Conservation (phyloP, 1,284 basidiomycete species). For the Leucoagaricus sp. region DNA sequence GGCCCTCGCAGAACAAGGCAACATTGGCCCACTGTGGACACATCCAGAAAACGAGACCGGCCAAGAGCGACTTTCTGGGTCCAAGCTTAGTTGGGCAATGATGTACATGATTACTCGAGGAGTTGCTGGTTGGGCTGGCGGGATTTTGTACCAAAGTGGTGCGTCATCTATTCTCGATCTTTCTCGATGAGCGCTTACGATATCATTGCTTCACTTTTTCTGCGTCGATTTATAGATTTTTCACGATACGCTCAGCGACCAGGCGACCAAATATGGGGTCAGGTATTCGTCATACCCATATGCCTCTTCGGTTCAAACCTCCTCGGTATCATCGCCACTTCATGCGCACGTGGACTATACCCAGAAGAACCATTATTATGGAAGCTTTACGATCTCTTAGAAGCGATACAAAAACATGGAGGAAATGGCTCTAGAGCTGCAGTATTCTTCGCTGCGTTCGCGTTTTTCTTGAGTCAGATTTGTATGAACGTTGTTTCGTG, state of each 20-base stretch:
- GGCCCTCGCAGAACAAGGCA: conserved; percentile 34
- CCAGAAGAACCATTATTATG: conserved; percentile 32
- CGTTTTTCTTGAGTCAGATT: conserved; percentile 27
- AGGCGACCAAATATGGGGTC: conserved; percentile 33
- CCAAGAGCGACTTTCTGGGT: conserved; percentile 21
- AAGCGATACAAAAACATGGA: conserved; percentile 30
- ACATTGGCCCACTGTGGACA: conserved; percentile 29
- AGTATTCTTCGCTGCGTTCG: conserved; percentile 33
- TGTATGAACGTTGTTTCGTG: conserved; percentile 26
- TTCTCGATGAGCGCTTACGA: too few species aligned
- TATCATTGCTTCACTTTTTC: neutral
- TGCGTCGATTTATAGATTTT: conserved; percentile 25
- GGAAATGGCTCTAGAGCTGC: conserved; percentile 28
- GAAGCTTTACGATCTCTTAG: conserved; percentile 31
- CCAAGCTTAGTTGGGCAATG: conserved; percentile 32
- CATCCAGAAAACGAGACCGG: conserved; percentile 31
- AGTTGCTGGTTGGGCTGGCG: conserved; percentile 34
- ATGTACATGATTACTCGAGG: conserved; percentile 33
- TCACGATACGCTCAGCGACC: conserved; percentile 32
- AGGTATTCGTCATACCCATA: conserved; percentile 34
- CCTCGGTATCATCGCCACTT: conserved; percentile 31
- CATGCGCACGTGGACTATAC: conserved; percentile 31
- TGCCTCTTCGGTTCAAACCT: conserved; percentile 34
- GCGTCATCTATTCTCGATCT: conserved; percentile 5
- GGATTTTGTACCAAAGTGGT: conserved; percentile 36